phyloP scores from a whole-genome alignment of 176 grass and related monocot genomes.

The Rhynchospora breviuscula region DNA sequence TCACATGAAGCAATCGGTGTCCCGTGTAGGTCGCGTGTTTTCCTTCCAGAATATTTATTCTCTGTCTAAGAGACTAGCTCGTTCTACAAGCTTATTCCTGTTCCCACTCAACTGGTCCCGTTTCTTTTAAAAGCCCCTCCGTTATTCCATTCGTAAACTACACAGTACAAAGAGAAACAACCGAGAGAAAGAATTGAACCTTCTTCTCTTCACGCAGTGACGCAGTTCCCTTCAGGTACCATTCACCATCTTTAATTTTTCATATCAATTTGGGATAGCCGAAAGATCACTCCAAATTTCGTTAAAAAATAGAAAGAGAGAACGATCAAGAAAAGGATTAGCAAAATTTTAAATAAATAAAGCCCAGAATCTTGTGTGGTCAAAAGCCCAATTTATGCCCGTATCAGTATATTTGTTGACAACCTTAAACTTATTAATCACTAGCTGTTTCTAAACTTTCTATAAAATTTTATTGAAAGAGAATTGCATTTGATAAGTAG shows the following conservation, averaged over 20 bases:
- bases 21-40: not conserved
- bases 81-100: not conserved
- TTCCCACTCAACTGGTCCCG: not conserved
- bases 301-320: not conserved
- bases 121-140: not conserved
- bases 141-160: not conserved
- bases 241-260: not conserved
- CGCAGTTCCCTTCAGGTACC: not conserved
- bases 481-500: not conserved
- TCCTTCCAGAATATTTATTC: not conserved
- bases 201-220: not conserved
- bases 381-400: not conserved
- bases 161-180: not conserved
- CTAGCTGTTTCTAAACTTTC: not conserved
- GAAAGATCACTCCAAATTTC: not conserved
- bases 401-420: not conserved
- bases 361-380: not conserved
- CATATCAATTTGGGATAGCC: not conserved
- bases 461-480: not conserved
- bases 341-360: not conserved
- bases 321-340: not conserved
- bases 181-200: not conserved
- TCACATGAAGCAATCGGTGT: not conserved
- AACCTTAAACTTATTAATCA: not conserved
- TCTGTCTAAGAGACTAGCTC: not conserved